Evolutionary conservation across 2,329 filamentous ascomycete species (phyloP), one percentile per base, ranked within the genome.

Genomic region (Aspergillus arachidicola): DNA sequence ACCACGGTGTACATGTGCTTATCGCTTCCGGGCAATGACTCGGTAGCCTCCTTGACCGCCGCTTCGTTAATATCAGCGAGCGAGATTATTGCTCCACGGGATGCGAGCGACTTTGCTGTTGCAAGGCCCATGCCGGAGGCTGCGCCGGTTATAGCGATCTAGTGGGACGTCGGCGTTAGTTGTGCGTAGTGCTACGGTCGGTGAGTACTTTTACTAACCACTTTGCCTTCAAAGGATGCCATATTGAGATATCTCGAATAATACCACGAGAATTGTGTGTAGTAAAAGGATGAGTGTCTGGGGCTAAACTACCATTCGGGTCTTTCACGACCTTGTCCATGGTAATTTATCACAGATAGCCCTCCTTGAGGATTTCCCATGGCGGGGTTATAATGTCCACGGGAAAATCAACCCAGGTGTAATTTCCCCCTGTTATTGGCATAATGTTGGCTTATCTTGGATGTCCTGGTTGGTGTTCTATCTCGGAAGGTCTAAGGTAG

Each of bases 101-200:
- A 43, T 48, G 56, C 56, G 21, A 58, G 56, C 12, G 50, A n/a
- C 19, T 41, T n/a, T 3, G 41, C 57, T n/a, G 60, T 62, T 2
- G 56, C 57, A 6, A 62, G 50, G 1, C 60, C 60, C 16, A 62
- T 59, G 14, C 50, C 50, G 11, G 60, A 62, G 16, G 60, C 57
- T 23, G 57, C 41, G 21, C 41, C 56, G 19, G 41, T 58, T 21
- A 58, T 45, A 9, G 56, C 56, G 41, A 58, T 58, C 48, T 51
- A 6, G 23, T 32, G 28, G 43, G 14, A 21, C 14, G 32, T 11
- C 21, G 10, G 21, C 2, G n/a, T 46, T 10, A 51, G 1, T 5
- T 3, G 19, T 19, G 1, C 7, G 9, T 30, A 16, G 9, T 19
- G 6, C 4, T 9, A 6, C 3, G 4, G 1, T 28, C 0, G 48